These are phyloP conservation scores for Lactifluus piperatus DNA, from an alignment of 768 basidiomycete genomes.

Conservation along the genomic window DNA sequence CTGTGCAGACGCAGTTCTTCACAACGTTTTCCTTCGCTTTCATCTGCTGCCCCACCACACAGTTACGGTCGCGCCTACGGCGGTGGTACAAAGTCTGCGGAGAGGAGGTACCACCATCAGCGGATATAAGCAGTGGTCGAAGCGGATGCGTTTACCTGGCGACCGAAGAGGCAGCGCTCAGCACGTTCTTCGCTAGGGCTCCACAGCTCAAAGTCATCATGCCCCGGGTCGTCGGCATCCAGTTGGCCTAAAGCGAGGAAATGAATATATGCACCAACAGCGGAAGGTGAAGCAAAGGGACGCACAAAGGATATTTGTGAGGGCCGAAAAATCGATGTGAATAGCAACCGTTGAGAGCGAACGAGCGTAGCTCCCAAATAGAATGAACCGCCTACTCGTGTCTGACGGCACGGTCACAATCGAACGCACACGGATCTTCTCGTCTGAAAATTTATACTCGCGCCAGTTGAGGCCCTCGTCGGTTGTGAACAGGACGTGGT, in stretches of 20 bases:
- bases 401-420: conserved; percentile 88
- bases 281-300: conserved; percentile 9
- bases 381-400: conserved; percentile 84
- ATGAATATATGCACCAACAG: conserved; percentile 2
- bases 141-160: conserved; percentile 46
- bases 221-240: conserved; percentile 56
- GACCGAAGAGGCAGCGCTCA: conserved; percentile 86
- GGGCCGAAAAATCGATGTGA: conserved; percentile 80
- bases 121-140: neutral
- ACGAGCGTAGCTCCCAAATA: conserved; percentile 58
- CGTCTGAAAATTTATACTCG: conserved; percentile 74
- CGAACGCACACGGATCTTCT: conserved; percentile 60
- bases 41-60: conserved; percentile 67
- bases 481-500: conserved; percentile 81
- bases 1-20: conserved; percentile 63
- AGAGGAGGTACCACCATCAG: neutral
- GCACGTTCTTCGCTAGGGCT: conserved; percentile 85
- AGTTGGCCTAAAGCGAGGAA: conserved; percentile 46
- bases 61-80: conserved; percentile 67
- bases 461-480: conserved; percentile 86
- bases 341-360: conserved; percentile 49
- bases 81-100: conserved; percentile 84
- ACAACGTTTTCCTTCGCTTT: conserved; percentile 47
- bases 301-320: conserved; percentile 73
- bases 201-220: conserved; percentile 97